These are phyloP conservation scores for Backusella macrospora DNA, from an alignment of 192 early-diverging fungal genomes.

Conservation along the genomic window DNA sequence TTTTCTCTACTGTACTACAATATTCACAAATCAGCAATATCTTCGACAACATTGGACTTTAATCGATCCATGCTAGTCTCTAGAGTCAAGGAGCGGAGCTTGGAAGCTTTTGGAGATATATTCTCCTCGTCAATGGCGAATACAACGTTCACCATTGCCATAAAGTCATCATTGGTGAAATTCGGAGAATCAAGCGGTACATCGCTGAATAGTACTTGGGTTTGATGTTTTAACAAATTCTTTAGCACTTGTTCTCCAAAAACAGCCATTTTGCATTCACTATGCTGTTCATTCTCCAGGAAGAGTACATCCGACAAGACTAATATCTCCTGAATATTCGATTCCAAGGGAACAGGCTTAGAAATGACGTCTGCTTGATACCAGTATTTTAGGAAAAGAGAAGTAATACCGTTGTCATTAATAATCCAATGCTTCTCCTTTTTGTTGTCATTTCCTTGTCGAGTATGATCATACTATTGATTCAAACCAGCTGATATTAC, in stretches of 20 bases:
- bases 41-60: conserved; percentile 23
- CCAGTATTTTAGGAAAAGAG: conserved; percentile 15
- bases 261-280: conserved; percentile 16
- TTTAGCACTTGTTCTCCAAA: conserved; percentile 19
- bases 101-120: conserved; percentile 23
- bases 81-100: conserved; percentile 17
- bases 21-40: conserved; percentile 22
- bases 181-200: conserved; percentile 10
- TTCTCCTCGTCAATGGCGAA: conserved; percentile 17
- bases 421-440: conserved; percentile 2
- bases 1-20: conserved; percentile 3
- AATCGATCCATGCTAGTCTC: conserved; percentile 5
- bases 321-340: conserved; percentile 18
- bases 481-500: background rate
- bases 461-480: conserved; percentile 7
- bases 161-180: conserved; percentile 20
- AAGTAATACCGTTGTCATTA: background rate
- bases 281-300: conserved; percentile 19
- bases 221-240: conserved; percentile 23
- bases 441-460: conserved; percentile 1
- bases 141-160: conserved; percentile 9
- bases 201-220: background rate
- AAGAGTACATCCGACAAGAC: conserved; percentile 17
- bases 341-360: conserved; percentile 11
- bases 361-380: conserved; percentile 10